Conservation (phyloP, 352 stramenopile genomes). For the Globisporangium spiculum region DNA sequence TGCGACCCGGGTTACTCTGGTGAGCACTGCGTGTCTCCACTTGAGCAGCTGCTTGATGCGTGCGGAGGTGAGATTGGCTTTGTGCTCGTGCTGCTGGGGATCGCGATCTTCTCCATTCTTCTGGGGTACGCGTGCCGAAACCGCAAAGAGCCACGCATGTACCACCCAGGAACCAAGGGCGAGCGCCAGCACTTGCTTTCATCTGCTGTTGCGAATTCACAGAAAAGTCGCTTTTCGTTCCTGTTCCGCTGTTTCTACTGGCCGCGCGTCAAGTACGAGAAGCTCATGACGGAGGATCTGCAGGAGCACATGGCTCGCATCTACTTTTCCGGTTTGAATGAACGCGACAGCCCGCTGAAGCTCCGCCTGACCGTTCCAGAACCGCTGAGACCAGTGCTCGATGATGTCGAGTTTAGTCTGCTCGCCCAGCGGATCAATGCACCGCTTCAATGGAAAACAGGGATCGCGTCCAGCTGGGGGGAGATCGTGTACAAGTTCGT, state of each 20-base stretch:
- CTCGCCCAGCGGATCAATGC: constrained; percentile 68
- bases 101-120: constrained; percentile 67
- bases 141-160: constrained; percentile 65
- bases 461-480: constrained; percentile 48
- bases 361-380: constrained; percentile 57
- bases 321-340: constrained; percentile 68
- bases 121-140: constrained; percentile 70
- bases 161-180: constrained; percentile 41
- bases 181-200: constrained; percentile 67
- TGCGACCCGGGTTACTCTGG: constrained; percentile 79
- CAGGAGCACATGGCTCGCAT: constrained; percentile 77
- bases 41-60: constrained; percentile 72
- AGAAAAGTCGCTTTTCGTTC: constrained; percentile 51
- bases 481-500: constrained; percentile 62
- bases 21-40: constrained; percentile 65
- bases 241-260: constrained; percentile 70
- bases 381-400: constrained; percentile 59
- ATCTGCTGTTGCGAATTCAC: constrained; percentile 51
- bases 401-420: constrained; percentile 62
- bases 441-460: constrained; percentile 47
- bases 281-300: constrained; percentile 77
- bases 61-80: constrained; percentile 77
- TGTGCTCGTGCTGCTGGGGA: constrained; percentile 59
- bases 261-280: constrained; percentile 72
- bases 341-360: constrained; percentile 54